These are phyloP conservation scores for Mytilinidion resinicola DNA, from an alignment of 495 filamentous ascomycete genomes.

Conservation along the genomic window DNA sequence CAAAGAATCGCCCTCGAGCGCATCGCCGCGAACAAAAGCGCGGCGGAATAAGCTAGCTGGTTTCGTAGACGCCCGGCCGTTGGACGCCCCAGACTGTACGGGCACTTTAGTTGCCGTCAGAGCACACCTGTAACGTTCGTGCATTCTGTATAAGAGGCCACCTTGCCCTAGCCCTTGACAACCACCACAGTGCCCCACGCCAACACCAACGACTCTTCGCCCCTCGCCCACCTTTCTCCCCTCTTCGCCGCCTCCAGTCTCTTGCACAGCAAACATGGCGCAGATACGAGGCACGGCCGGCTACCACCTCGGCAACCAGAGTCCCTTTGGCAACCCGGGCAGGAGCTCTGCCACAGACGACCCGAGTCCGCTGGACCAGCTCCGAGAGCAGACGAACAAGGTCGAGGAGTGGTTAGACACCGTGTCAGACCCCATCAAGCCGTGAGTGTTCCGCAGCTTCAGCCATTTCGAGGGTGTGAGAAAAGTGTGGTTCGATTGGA, in stretches of 20 bases:
- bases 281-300: conserved; percentile 94
- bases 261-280: conserved; percentile 55
- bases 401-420: conserved; percentile 94
- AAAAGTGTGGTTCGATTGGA: not conserved
- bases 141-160: conserved; percentile 1
- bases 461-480: not conserved
- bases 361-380: conserved; percentile 81
- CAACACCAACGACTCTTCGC: not conserved
- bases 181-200: not conserved
- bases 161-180: not conserved
- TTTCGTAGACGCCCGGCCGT: too few species aligned
- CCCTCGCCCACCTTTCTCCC: conserved; percentile 5
- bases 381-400: conserved; percentile 93
- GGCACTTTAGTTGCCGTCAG: not conserved
- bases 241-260: conserved; percentile 5
- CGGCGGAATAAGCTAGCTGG: too few species aligned
- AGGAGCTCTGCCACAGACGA: conserved; percentile 60
- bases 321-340: conserved; percentile 46
- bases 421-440: conserved; percentile 83
- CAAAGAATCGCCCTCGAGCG: too few species aligned
- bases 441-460: conserved; percentile 56
- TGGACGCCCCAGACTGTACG: too few species aligned
- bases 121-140: not conserved
- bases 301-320: conserved; percentile 78
- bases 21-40: too few species aligned